Base-by-base conservation (phyloP, 345 rosid genomes). In the Zanthoxylum bungeanum region DNA sequence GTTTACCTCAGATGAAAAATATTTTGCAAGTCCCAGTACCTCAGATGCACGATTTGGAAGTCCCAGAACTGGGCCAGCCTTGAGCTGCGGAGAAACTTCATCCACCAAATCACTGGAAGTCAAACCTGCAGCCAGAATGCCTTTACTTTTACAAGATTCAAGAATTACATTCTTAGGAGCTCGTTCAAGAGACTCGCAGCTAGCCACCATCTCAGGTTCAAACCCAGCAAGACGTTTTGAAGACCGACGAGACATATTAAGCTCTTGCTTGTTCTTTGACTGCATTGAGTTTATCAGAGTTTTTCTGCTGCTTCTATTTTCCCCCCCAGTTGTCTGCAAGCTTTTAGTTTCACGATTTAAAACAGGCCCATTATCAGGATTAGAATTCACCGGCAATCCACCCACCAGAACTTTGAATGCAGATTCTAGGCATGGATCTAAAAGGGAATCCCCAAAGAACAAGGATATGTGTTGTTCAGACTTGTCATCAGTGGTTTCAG, bases 401-500 rank as follows among this genome's bases (percentile, higher is more conserved):
- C 81, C 75, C 1, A 79, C 75, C 60, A 72, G 73, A 52, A 79
- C 69, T 68, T 75, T 78, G 55, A 77, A 74, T 57, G 79, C 81
- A 68, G 78, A 75, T 68, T 72, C 81, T 3, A 71, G 76, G 72
- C 81, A 81, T 4, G 70, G 75, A 25, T 82, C 83, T 70, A 76
- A 69, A 60, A 70, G 68, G 5, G 75, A 64, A 69, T 73, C 70
- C 37, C 66, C 79, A 42, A 36, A 1, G 39, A 79, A 72, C 52
- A 76, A 50, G 68, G 73, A 47, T 68, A 64, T 31, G 7, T 60
- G 50, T 27, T 33, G 69, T 31, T 76, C 77, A 67, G 69, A 44
- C 68, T 75, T 79, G 21, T 57, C 65, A 52, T 46, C 76, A 60
- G 25, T 62, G 25, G 46, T 34, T 60, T 21, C 49, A 67, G 57